Conservation (phyloP, 2,329 filamentous ascomycete genomes). For the Aphanoascus verrucosus region DNA sequence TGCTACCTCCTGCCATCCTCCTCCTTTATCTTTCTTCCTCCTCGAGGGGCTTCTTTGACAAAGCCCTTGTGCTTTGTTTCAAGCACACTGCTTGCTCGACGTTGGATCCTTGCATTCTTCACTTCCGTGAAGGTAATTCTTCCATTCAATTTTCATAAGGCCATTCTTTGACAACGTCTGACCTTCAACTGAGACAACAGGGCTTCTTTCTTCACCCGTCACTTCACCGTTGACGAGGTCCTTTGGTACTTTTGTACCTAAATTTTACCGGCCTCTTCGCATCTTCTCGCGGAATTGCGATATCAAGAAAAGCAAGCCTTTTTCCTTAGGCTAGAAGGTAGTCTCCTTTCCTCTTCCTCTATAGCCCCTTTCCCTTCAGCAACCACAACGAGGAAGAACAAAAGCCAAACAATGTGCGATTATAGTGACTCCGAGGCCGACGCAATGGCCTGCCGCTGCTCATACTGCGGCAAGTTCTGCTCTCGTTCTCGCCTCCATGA, state of each 20-base stretch:
- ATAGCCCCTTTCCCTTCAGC: background rate
- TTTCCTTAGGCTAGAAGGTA: background rate
- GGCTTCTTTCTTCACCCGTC: background rate
- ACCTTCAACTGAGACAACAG: constrained; percentile 2
- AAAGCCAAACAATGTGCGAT: constrained; percentile 15
- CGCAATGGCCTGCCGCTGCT: constrained; percentile 15
- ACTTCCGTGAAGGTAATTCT: background rate
- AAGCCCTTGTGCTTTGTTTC: constrained; percentile 6
- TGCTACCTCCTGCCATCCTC: background rate
- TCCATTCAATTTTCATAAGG: background rate
- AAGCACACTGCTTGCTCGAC: constrained; percentile 2
- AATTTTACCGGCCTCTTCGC: constrained; percentile 1
- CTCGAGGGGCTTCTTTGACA: background rate
- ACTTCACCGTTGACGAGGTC: background rate
- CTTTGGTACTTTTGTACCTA: background rate
- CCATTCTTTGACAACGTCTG: background rate
- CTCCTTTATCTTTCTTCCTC: background rate
- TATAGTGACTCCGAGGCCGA: constrained; percentile 15
- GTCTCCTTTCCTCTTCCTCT: background rate
- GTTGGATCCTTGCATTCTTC: background rate
- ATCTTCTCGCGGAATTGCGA: background rate
- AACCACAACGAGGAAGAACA: constrained; percentile 7
- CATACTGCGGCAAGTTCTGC: constrained; percentile 18
- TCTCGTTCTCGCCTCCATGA: constrained; percentile 5
- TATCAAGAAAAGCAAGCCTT: background rate